A percentile compares a stretch with the other conserved stretches of the same genome.
Conservation (phyloP, 2,329 filamentous ascomycete genomes). For the Diplodia corticola region DNA sequence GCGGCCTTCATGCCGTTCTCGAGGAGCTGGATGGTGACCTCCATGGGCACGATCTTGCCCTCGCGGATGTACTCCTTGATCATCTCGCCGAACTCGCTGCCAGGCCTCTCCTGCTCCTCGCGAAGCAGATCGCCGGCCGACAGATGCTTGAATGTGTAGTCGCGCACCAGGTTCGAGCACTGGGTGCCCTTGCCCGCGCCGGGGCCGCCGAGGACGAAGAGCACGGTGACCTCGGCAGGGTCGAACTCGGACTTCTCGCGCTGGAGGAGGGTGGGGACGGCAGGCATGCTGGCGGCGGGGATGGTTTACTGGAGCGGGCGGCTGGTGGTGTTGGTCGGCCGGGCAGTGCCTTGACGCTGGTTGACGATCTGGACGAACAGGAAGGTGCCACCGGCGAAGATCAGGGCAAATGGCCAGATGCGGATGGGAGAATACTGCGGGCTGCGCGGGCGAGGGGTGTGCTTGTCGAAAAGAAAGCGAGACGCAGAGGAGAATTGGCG, state of each 20-base stretch:
- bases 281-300: conserved; percentile 3
- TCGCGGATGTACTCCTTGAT: conserved; percentile 94
- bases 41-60: conserved; percentile 97
- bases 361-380: conserved; percentile 51
- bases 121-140: conserved; percentile 91
- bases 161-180: conserved; percentile 80
- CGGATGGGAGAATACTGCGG: conserved; percentile 42
- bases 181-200: conserved; percentile 97
- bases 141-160: conserved; percentile 91
- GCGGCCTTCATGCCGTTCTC: conserved; percentile 86
- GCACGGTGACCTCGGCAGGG: conserved; percentile 75
- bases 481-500: conserved; percentile 33
- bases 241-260: conserved; percentile 70
- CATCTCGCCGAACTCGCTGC: conserved; percentile 85
- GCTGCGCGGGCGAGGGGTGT: conserved; percentile 27
- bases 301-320: conserved; percentile 8
- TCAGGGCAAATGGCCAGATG: conserved; percentile 48
- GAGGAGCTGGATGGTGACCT: conserved; percentile 89
- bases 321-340: conserved; percentile 24
- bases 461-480: conserved; percentile 24
- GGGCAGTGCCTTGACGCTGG: conserved; percentile 41
- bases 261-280: conserved; percentile 33
- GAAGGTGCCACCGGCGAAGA: conserved; percentile 48
- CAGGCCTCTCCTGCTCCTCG: conserved; percentile 84
- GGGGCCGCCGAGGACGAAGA: conserved; percentile 95